Evolutionary conservation across 306 rosid genomes (phyloP).

Genomic region (Cicer cuneatum): DNA sequence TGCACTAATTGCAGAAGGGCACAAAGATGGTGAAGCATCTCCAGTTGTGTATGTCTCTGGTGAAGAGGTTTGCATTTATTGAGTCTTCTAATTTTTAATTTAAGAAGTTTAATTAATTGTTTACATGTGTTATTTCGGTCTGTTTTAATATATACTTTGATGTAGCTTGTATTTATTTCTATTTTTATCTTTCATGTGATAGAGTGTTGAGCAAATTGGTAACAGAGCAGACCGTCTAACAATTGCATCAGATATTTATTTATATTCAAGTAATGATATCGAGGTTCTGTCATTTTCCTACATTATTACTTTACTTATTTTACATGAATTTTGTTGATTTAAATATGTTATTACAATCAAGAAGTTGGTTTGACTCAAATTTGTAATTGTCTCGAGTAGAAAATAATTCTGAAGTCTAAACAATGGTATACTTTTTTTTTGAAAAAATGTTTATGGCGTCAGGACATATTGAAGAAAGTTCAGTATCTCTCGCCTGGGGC

Average conservation of each 20-base stretch:
- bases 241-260: conserved; percentile 70
- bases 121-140: conserved; percentile 19
- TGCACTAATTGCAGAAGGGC: conserved; percentile 71
- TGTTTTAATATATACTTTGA: conserved; percentile 13
- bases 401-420: conserved; percentile 17
- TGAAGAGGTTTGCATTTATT: conserved; percentile 76
- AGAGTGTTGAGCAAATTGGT: conserved; percentile 95
- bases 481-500: conserved; percentile 75
- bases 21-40: conserved; percentile 51
- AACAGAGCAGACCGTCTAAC: conserved; percentile 87
- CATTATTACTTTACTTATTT: conserved; percentile 5
- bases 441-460: conserved; percentile 27
- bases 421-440: conserved; percentile 31
- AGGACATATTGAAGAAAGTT: conserved; percentile 88
- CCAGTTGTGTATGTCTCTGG: conserved; percentile 91
- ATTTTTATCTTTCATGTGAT: conserved; percentile 39
- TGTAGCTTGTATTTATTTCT: conserved; percentile 4
- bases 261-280: conserved; percentile 86
- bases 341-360: conserved; percentile 16
- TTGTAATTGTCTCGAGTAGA: conserved; percentile 33
- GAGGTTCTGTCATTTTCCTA: conserved; percentile 59
- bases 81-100: conserved; percentile 32
- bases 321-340: conserved; percentile 28
- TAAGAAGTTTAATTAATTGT: conserved; percentile 16
- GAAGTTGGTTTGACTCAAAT: neutral